Evolutionary conservation across 1,139 yeast genomes (phyloP).

Genomic region (Wickerhamiella infanticola): DNA sequence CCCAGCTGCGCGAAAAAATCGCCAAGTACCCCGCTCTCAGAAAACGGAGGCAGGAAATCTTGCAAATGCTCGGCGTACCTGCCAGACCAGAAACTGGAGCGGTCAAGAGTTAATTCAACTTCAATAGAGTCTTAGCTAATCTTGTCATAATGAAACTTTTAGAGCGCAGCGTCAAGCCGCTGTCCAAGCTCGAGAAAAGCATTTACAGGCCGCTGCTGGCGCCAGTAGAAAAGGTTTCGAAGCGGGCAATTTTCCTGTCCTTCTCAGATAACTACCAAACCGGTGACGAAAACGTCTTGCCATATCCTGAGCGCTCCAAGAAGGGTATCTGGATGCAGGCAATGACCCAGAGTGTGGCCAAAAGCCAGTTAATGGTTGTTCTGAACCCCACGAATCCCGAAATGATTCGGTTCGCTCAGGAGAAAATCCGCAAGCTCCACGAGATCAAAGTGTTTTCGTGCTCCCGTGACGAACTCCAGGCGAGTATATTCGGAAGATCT

Average conservation of each 20-base stretch:
- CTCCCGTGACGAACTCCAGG: conserved; percentile 5
- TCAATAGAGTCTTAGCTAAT: not conserved
- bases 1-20: conserved; percentile 19
- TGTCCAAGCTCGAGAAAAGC: conserved; percentile 3
- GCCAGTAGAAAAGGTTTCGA: conserved; percentile 4
- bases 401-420: conserved; percentile 3
- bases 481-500: conserved; percentile 7
- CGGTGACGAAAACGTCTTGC: conserved; percentile 12
- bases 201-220: conserved; percentile 7
- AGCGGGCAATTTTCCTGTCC: conserved; percentile 5
- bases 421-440: conserved; percentile 6
- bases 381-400: conserved; percentile 2
- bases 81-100: not conserved
- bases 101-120: not conserved
- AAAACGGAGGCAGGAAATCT: conserved; percentile 22
- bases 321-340: conserved; percentile 11
- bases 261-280: conserved; percentile 7
- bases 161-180: not conserved
- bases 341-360: conserved; percentile 5
- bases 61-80: conserved; percentile 11
- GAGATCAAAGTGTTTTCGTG: conserved; percentile 4
- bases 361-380: conserved; percentile 1
- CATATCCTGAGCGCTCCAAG: conserved; percentile 12
- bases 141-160: not conserved
- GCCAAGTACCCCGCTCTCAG: conserved; percentile 21